Conservation (phyloP, 1,284 basidiomycete species). For the Ganoderma sp. region DNA sequence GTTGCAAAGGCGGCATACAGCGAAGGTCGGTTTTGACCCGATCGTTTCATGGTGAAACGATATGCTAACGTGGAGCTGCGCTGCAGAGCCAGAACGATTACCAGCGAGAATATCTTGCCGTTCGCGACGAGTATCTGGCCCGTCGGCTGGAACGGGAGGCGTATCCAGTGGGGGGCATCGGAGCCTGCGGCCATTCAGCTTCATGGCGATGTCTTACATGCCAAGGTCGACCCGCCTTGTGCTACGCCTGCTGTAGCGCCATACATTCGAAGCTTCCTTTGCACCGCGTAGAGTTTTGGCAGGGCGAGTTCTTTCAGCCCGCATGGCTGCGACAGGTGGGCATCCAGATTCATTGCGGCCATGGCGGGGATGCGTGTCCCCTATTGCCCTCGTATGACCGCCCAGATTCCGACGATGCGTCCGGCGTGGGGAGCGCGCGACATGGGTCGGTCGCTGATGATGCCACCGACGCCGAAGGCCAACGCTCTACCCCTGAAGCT, state of each 20-base stretch:
- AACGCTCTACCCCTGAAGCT: no score
- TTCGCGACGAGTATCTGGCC: background rate
- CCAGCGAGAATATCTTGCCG: background rate
- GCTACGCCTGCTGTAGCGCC: background rate
- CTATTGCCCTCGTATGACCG: background rate
- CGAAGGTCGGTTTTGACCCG: background rate
- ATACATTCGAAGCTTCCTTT: background rate
- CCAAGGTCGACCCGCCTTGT: background rate
- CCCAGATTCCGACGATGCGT: no score
- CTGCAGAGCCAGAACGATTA: background rate
- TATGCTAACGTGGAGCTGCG: background rate
- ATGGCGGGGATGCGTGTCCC: background rate
- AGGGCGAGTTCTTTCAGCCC: background rate
- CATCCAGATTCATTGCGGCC: conserved; percentile 8
- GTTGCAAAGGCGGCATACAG: background rate
- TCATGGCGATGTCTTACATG: background rate
- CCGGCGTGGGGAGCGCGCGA: no score
- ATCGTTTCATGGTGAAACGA: background rate
- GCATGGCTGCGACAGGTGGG: conserved; percentile 10
- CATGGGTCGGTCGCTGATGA: no score
- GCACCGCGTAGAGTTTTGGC: conserved; percentile 9
- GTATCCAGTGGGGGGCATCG: background rate
- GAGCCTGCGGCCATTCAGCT: background rate
- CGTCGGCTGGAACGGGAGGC: background rate
- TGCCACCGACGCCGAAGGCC: no score